Percentiles rank a stretch among this genome's conserved stretches.
Evolutionary conservation across 345 rosid species (phyloP).

Genomic region (Gossypium rotundifolium): DNA sequence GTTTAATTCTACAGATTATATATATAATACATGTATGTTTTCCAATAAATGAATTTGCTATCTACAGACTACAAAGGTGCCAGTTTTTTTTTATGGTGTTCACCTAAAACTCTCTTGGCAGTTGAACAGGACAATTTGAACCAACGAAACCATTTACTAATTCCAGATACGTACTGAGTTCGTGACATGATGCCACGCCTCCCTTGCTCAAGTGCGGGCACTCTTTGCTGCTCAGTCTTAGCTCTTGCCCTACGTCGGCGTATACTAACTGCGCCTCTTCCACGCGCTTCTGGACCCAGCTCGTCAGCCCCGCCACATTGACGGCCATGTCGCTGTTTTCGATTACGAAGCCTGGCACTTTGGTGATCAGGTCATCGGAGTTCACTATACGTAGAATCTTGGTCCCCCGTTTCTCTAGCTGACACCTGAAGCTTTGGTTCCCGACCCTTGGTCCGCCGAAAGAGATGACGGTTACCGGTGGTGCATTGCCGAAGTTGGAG

Average conservation of each 20-base stretch:
- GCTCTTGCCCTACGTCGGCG: constrained; percentile 58
- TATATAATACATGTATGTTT: neutral
- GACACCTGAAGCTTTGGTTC: constrained; percentile 39
- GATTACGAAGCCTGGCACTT: constrained; percentile 52
- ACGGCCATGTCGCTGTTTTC: constrained; percentile 16
- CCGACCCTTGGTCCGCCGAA: constrained; percentile 74
- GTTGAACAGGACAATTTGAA: constrained; percentile 43
- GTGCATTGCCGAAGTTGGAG: constrained; percentile 22
- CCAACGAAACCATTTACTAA: constrained; percentile 46
- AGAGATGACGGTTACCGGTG: constrained; percentile 53
- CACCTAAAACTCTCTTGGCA: constrained; percentile 12
- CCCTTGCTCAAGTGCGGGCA: constrained; percentile 29
- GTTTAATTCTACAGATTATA: neutral
- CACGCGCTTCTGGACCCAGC: constrained; percentile 43
- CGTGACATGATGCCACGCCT: constrained; percentile 52
- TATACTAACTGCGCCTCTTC: constrained; percentile 36
- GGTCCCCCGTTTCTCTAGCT: constrained; percentile 45
- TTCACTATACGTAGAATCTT: constrained; percentile 54
- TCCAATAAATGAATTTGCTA: neutral
- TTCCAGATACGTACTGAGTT: constrained; percentile 44
- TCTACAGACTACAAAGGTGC: neutral
- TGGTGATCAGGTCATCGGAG: constrained; percentile 54
- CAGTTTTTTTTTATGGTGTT: neutral
- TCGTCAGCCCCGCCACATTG: constrained; percentile 19
- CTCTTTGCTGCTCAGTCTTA: constrained; percentile 39